Conservation (phyloP, 129 eudicot species). For the Helianthus tuberosus region DNA sequence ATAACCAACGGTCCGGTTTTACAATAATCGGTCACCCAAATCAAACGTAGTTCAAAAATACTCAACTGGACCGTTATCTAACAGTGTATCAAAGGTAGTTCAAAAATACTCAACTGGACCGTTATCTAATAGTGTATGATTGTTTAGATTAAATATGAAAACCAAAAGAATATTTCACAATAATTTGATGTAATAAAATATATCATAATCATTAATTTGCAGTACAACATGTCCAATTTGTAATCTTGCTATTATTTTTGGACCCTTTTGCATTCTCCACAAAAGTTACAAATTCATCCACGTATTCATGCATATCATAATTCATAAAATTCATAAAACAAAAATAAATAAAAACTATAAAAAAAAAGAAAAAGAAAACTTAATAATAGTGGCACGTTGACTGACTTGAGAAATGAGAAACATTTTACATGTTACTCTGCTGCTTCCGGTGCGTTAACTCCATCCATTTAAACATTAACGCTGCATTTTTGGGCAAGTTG, state of each 20-base stretch:
- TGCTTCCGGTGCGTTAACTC: no score
- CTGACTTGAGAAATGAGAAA: not conserved
- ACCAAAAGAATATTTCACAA: constrained; percentile 17
- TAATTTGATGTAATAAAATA: not conserved
- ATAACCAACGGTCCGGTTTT: no score
- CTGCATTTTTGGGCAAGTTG: constrained; percentile 57
- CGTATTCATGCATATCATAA: constrained; percentile 34
- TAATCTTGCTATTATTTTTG: constrained; percentile 37
- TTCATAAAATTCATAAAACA: not conserved
- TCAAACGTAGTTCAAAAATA: no score
- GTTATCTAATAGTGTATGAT: not conserved
- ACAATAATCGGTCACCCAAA: no score
- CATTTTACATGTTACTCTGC: no score
- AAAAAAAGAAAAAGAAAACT: constrained; percentile 24
- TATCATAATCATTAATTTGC: constrained; percentile 18
- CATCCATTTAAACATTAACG: constrained; percentile 57
- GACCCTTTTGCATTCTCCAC: constrained; percentile 32
- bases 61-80: no score
- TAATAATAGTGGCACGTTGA: constrained; percentile 12
- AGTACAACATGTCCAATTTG: constrained; percentile 37
- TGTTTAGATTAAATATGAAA: not conserved
- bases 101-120: no score
- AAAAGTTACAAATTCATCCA: constrained; percentile 42
- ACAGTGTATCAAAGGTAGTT: no score
- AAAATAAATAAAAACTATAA: not conserved